Conservation (phyloP, 257 asterid species). For the Asclepias syriaca region DNA sequence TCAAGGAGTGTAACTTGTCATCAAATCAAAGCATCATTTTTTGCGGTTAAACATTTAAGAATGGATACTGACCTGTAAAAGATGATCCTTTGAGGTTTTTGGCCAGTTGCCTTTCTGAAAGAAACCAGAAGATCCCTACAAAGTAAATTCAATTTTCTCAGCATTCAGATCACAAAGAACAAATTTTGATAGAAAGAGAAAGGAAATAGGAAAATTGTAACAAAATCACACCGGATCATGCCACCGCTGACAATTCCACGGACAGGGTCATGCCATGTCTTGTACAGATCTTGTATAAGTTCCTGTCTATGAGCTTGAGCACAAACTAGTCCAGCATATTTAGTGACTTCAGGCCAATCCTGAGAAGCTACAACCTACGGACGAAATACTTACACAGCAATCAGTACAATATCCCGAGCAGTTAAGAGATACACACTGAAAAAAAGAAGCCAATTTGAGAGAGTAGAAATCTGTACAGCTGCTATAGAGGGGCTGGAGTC, state of each 20-base stretch:
- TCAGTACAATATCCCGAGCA: constrained; percentile 12
- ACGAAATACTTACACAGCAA: background rate
- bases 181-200: background rate
- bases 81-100: constrained; percentile 96
- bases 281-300: constrained; percentile 87
- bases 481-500: constrained; percentile 98
- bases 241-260: constrained; percentile 98
- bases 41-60: no score
- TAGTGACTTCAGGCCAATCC: constrained; percentile 99
- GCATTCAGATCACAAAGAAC: background rate
- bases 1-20: no score
- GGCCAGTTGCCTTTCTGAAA: constrained; percentile 95
- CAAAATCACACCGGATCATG: constrained; percentile 71
- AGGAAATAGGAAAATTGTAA: background rate
- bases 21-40: no score
- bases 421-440: background rate
- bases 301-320: constrained; percentile 99
- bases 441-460: background rate
- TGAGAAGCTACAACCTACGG: constrained; percentile 98
- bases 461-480: constrained; percentile 50
- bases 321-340: constrained; percentile 94
- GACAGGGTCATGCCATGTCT: constrained; percentile 94
- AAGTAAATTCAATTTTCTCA: constrained; percentile 3
- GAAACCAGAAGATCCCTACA: constrained; percentile 94
- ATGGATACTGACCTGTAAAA: constrained; percentile 57